Evolutionary conservation across 2,329 filamentous ascomycete genomes (phyloP).

Genomic region (Cladosporium oxysporum): DNA sequence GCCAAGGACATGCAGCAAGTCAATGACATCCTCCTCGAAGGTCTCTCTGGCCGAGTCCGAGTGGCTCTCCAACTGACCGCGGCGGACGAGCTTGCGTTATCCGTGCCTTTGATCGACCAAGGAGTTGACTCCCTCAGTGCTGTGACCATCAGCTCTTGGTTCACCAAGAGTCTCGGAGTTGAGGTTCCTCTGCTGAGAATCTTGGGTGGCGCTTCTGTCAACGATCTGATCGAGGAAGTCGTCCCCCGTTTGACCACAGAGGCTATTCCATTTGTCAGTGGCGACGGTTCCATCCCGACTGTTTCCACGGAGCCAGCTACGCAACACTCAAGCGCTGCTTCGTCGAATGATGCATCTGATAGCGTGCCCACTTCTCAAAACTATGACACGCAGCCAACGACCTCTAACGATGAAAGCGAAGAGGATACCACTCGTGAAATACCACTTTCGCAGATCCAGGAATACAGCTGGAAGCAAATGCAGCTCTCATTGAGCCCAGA

Average conservation of each 20-base stretch:
- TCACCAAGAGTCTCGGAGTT: constrained; percentile 47
- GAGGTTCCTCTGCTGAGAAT: constrained; percentile 53
- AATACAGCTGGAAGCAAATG: background rate
- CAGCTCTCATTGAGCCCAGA: background rate
- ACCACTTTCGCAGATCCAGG: background rate
- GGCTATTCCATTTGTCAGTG: background rate
- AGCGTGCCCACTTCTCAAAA: background rate
- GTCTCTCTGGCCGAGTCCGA: background rate
- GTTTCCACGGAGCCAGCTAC: background rate
- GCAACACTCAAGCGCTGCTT: background rate
- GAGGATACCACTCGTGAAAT: background rate
- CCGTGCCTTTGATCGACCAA: constrained; percentile 32
- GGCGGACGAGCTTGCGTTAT: constrained; percentile 1
- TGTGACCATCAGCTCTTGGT: constrained; percentile 50
- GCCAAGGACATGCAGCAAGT: background rate
- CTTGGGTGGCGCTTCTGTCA: constrained; percentile 27
- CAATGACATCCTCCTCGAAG: background rate
- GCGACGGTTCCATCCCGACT: no score
- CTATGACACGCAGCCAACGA: background rate
- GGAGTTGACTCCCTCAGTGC: constrained; percentile 44
- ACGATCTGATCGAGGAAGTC: background rate
- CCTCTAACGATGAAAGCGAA: background rate
- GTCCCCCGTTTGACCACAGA: background rate
- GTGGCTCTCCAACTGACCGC: background rate
- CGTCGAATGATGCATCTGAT: background rate